Base-by-base conservation (phyloP, 1,139 yeast genomes). In the Debaryomyces singareniensis region DNA sequence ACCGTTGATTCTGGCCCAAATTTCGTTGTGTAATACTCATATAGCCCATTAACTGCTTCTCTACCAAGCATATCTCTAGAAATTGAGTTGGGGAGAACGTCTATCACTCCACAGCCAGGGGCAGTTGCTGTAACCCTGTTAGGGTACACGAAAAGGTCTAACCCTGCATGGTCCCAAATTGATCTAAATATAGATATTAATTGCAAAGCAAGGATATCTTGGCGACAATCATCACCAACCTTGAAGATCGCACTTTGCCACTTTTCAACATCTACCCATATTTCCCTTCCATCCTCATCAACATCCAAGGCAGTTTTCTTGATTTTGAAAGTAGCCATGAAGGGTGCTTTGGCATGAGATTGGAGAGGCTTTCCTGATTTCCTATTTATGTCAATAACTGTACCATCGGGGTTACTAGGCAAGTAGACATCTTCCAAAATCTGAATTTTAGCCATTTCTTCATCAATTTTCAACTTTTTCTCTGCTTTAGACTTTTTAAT, bases 171-270 rank as follows among this genome's bases (percentile, higher is more conserved):
- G 41, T 77, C 74, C 93, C 96, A 93, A 35, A 93, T 85, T 30
- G 93, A 78, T 45, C 95, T 72, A 68, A 93, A 93, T 21, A 91
- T 79, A 3, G 96, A 81, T 39, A 93, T 83, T 48, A 93, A 67
- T 53, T 93, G 99, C 37, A 93, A 64, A 0, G 96, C 97, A 43
- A 93, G 70, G 31, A 93, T 91, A 61, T 93, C 99, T 57, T 93
- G 99, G 45, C 99, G 75, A 66, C 97, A 89, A 58, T 93, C 99
- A 59, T 93, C 99, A 37, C 99, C 99, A 35, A 93, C 98, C 57
- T 93, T 93, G 71, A 93, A 93, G 55, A 93, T 93, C 13, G 98
- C 98, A 49, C 95, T 78, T 51, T 89, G 93, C 95, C 95, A 83
- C 42, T 62, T 73, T 32, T 77, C 83, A 38, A 72, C 51, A 51